Base-by-base conservation (phyloP, 2,329 filamentous ascomycete genomes). In the Epichloe aotearoae region DNA sequence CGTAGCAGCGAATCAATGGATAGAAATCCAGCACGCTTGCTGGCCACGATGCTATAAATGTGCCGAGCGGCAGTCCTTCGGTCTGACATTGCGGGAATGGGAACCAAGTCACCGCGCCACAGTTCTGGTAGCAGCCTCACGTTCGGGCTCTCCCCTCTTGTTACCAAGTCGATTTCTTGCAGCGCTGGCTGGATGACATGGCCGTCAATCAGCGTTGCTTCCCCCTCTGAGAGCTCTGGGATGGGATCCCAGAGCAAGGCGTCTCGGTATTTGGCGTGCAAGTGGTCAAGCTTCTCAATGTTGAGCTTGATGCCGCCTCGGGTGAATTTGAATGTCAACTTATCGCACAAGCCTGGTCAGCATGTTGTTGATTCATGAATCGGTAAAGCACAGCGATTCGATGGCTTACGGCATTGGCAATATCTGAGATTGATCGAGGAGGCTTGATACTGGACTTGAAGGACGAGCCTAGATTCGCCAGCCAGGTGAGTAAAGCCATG, bases 261-360 rank as follows among this genome's bases (percentile, higher is more conserved):
- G 33, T 63, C 64, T 17, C 64, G 58, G 61, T 91, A 87, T 45
- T 79, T 76, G 58, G 78, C 80, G 61, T 96, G 88, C 46, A 97
- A 76, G 64, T 83, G 88, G 58, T 80, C 77, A 15, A 97, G 75
- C 63, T 97, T 98, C 46, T 82, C 80, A 47, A 83, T 77, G 19
- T 85, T 82, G 17, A 96, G 87, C 14, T 85, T 84, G 6, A 90
- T 88, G 64, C 96, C 90, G 10, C 91, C 91, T 59, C 85, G 87
- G 3, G 89, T 97, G 68, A 96, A 94, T 61, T 88, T 89, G 56
- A 95, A 75, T 44, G 83, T 81, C 63, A 96, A 91, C 78, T 88
- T 88, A 53, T 15, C 6, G 19, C 7, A 8, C 2, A 34, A 42
- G 4, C 42, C 37, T 38, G 15, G 47, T 70, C 50, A 68, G 61